A percentile compares a stretch with the other conserved stretches of the same genome.
These are phyloP conservation scores for Alternaria triticimaculans DNA, from an alignment of 2,329 filamentous ascomycete species.

Conservation along the genomic window DNA sequence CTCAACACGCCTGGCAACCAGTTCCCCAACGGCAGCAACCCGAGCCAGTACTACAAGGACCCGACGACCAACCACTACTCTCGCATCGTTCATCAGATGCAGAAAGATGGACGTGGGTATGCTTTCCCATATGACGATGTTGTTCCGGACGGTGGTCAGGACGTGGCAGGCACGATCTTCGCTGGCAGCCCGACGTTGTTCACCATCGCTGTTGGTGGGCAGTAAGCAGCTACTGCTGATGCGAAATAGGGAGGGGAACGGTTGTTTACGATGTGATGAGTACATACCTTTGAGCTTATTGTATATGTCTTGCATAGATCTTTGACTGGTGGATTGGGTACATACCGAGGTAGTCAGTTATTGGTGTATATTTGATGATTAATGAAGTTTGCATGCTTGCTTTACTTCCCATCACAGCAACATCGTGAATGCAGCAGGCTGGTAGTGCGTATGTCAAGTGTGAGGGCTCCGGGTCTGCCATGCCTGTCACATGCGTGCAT, in stretches of 20 bases:
- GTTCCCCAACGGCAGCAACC: slow-evolving; percentile 48
- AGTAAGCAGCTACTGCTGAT: slow-evolving; percentile 1
- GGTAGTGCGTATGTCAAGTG: not conserved
- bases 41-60: slow-evolving; percentile 44
- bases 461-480: not conserved
- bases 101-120: slow-evolving; percentile 67
- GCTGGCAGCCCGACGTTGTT: slow-evolving; percentile 56
- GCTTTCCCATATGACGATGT: slow-evolving; percentile 75
- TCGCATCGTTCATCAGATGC: slow-evolving; percentile 65
- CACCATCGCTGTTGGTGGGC: slow-evolving; percentile 57
- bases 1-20: slow-evolving; percentile 51
- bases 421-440: not conserved
- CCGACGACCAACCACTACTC: slow-evolving; percentile 63
- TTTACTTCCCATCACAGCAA: accelerated
- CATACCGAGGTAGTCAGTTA: not conserved
- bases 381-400: not conserved
- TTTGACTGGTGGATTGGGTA: not conserved
- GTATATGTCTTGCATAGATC: not conserved
- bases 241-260: not conserved
- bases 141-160: slow-evolving; percentile 61
- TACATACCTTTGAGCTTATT: not conserved
- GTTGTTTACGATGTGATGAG: not conserved
- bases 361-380: not conserved
- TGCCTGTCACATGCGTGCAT: not conserved
- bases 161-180: slow-evolving; percentile 62